Conservation (phyloP, 345 rosid species). For the Orychophragmus violaceus region DNA sequence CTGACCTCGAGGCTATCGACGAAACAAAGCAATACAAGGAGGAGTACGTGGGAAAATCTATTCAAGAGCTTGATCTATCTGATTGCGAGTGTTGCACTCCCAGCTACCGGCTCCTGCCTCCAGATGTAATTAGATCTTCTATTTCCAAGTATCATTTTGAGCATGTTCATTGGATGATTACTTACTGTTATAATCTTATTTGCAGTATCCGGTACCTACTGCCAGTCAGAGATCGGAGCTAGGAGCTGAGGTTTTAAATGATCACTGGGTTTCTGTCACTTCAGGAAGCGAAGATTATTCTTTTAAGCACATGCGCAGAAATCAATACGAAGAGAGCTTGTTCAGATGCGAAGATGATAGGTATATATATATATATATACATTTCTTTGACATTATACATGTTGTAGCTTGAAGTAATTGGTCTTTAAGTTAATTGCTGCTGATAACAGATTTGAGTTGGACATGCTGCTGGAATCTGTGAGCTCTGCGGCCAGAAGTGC, state of each 20-base stretch:
- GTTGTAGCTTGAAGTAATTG: background rate
- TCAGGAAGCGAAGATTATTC: conserved; percentile 99
- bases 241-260: conserved; percentile 88
- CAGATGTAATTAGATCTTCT: conserved; percentile 50
- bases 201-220: conserved; percentile 78
- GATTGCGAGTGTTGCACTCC: conserved; percentile 85
- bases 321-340: conserved; percentile 92
- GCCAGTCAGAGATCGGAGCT: conserved; percentile 57
- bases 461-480: conserved; percentile 94
- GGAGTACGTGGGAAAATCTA: conserved; percentile 75
- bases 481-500: conserved; percentile 68
- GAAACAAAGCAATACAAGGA: conserved; percentile 68
- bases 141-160: conserved; percentile 4
- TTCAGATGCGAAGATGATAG: conserved; percentile 98
- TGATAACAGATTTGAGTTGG: conserved; percentile 79
- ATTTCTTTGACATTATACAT: background rate
- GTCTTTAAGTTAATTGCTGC: background rate
- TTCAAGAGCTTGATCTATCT: conserved; percentile 96
- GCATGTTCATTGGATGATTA: background rate
- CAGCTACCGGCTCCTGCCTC: conserved; percentile 89
- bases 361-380: conserved; percentile 27
- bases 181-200: conserved; percentile 6
- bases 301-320: conserved; percentile 95
- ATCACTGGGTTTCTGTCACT: conserved; percentile 97
- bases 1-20: conserved; percentile 52